These are phyloP conservation scores for Colletotrichum tofieldiae DNA, from an alignment of 2,329 filamentous ascomycete species.

Conservation along the genomic window DNA sequence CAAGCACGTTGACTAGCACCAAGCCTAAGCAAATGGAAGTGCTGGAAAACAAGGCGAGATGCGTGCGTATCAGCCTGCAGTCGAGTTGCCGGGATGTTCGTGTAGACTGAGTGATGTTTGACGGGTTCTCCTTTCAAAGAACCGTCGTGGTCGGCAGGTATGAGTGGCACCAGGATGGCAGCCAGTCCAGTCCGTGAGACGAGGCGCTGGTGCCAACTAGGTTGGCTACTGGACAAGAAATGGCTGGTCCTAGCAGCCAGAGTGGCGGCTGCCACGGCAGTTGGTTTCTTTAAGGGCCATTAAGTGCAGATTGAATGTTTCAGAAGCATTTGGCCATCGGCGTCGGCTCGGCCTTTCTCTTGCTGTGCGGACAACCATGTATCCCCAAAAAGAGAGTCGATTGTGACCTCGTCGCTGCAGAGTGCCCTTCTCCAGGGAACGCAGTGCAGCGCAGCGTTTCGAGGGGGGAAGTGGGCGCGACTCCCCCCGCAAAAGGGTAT, in stretches of 20 bases:
- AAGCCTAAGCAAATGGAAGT: not conserved
- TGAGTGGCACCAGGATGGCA: slow-evolving; percentile 33
- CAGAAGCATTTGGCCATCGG: slow-evolving; percentile 44
- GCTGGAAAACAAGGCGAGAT: not conserved
- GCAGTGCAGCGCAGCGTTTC: slow-evolving; percentile 24
- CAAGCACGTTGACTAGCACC: not conserved
- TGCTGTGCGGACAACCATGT: slow-evolving; percentile 38
- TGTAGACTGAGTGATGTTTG: not conserved
- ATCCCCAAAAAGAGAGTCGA: slow-evolving; percentile 26
- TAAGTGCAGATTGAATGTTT: slow-evolving; percentile 40
- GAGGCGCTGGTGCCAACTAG: slow-evolving; percentile 35
- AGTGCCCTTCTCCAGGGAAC: slow-evolving; percentile 12
- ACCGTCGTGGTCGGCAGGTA: slow-evolving; percentile 13
- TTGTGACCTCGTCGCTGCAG: slow-evolving; percentile 37
- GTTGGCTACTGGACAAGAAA: slow-evolving; percentile 28
- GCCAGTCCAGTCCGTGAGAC: slow-evolving; percentile 33
- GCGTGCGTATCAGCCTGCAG: not conserved
- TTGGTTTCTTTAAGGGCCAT: slow-evolving; percentile 36
- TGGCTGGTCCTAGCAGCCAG: slow-evolving; percentile 23
- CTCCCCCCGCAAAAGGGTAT: slow-evolving; percentile 49
- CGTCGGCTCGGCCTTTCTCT: slow-evolving; percentile 46
- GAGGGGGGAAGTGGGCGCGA: slow-evolving; percentile 46
- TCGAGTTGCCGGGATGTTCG: slow-evolving; percentile 5
- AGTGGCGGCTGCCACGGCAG: slow-evolving; percentile 36
- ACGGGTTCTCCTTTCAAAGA: slow-evolving; percentile 21